phyloP scores from a whole-genome alignment of 2,329 filamentous ascomycete genomes.

The Pezizomycotina sp. region DNA sequence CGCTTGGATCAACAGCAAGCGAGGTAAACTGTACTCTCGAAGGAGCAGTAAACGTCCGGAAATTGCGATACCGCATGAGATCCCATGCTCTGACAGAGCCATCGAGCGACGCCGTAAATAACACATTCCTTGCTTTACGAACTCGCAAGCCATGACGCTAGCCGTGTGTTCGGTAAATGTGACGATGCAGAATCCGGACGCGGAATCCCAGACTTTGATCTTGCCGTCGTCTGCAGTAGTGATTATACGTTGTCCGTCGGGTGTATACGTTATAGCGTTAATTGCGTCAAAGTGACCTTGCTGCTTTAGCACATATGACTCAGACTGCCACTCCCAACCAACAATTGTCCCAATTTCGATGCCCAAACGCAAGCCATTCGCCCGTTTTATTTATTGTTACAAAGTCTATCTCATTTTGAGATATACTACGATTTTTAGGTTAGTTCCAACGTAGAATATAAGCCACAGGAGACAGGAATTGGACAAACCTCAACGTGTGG shows the following conservation, averaged over 20 bases:
- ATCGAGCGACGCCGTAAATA: slow-evolving; percentile 89
- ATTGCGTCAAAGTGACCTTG: slow-evolving; percentile 94
- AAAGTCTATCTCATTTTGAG: slow-evolving; percentile 88
- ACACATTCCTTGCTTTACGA: slow-evolving; percentile 81
- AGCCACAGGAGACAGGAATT: not conserved
- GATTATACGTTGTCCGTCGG: slow-evolving; percentile 81
- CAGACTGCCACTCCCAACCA: slow-evolving; percentile 99
- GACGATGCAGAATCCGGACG: slow-evolving; percentile 92
- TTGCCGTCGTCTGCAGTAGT: slow-evolving; percentile 94
- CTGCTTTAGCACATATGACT: slow-evolving; percentile 96
- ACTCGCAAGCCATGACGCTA: slow-evolving; percentile 84
- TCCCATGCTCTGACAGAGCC: slow-evolving; percentile 94
- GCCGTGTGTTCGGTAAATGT: slow-evolving; percentile 96
- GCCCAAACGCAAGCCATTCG: slow-evolving; percentile 94
- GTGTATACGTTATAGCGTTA: slow-evolving; percentile 83
- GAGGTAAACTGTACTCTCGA: slow-evolving; percentile 83
- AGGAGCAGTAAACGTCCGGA: slow-evolving; percentile 89
- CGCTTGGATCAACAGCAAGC: slow-evolving; percentile 88
- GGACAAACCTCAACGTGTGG: slow-evolving; percentile 48
- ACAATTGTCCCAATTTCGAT: slow-evolving; percentile 81
- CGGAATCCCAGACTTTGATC: slow-evolving; percentile 95
- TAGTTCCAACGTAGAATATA: slow-evolving; percentile 9
- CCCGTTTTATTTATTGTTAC: slow-evolving; percentile 87
- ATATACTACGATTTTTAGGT: slow-evolving; percentile 54
- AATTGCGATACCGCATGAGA: slow-evolving; percentile 87